Evolutionary conservation across 805 yeast genomes (phyloP).

Genomic region (Ogataea henricii): DNA sequence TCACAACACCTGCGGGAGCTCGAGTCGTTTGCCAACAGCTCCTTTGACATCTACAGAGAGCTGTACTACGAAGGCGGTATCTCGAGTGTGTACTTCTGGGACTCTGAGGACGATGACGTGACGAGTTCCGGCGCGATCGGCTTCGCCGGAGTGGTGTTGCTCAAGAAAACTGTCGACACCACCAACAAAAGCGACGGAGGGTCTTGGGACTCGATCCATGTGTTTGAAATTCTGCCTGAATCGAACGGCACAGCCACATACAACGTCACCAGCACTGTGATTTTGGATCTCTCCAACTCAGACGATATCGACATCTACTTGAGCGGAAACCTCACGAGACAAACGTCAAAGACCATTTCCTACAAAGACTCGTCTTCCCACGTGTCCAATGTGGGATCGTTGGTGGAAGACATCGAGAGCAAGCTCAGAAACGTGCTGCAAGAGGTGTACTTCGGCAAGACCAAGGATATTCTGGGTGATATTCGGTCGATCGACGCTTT

Average conservation of each 20-base stretch:
- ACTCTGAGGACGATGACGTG: conserved; percentile 59
- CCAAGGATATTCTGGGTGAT: conserved; percentile 82
- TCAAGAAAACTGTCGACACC: conserved; percentile 63
- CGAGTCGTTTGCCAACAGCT: conserved; percentile 82
- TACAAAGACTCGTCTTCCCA: conserved; percentile 62
- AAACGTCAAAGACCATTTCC: conserved; percentile 58
- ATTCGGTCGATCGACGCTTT: conserved; percentile 48
- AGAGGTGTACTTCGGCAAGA: conserved; percentile 93
- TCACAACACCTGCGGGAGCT: conserved; percentile 64
- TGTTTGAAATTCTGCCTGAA: conserved; percentile 66
- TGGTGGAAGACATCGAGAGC: conserved; percentile 86
- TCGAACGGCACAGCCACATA: conserved; percentile 49
- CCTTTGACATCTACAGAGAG: conserved; percentile 91
- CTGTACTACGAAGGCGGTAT: conserved; percentile 94
- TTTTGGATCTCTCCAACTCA: conserved; percentile 59
- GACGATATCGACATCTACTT: conserved; percentile 46
- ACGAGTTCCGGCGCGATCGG: conserved; percentile 51
- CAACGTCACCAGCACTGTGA: conserved; percentile 83
- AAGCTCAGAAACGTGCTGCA: conserved; percentile 84
- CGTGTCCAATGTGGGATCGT: conserved; percentile 78
- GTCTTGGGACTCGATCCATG: conserved; percentile 93
- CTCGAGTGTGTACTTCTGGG: conserved; percentile 91
- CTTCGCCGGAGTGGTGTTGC: conserved; percentile 88
- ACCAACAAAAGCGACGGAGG: conserved; percentile 46
- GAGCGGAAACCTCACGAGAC: conserved; percentile 86